Base-by-base conservation (phyloP, 2,329 filamentous ascomycete species). In the Fusarium luffae region DNA sequence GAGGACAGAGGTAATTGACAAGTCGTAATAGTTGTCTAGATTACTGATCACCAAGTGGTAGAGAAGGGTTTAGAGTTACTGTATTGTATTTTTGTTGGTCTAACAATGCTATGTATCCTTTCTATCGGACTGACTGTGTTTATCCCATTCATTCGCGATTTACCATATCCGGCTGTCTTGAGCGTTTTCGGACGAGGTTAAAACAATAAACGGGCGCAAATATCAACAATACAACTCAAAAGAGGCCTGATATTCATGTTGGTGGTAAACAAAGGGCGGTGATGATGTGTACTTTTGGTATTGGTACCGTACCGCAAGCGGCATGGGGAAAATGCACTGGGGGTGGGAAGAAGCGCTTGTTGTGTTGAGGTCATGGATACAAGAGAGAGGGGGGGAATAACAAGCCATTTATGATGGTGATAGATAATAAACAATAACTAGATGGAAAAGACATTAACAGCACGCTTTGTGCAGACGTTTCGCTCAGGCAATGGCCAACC, bases 21-120 rank as follows among this genome's bases (percentile, higher is more conserved):
- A 11, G 34, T 37, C 34, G 34, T 3, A 12, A n/a, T n/a, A n/a
- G 0, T 1, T 37, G 18, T n/a, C 18, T n/a, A 37, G 34, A 37
- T n/a, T 37, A n/a, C 34, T 37, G 34, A 37, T n/a, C 10, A 3
- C 5, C 1, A 37, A n/a, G 34, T 37, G 34, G 18, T 6, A 37
- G 18, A 37, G 27, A 50, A n/a, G 7, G 19, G 21, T 40, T 55
- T 52, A 63, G 42, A 70, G 54, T 48, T 64, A 42, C 57, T 56
- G 34, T 67, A 23, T 57, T 59, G 27, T 57, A 37, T 67, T 54
- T 48, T 54, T 37, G 51, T 25, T 30, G 49, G 55, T 70, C 63
- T 70, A 68, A 47, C 21, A 54, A 34, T 47, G 40, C 49, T 59
- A 64, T 64, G 63, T 60, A 68, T 19, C 56, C 32, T 40, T 63